Base-by-base conservation (phyloP, 257 asterid genomes). In the Mentha longifolia region DNA sequence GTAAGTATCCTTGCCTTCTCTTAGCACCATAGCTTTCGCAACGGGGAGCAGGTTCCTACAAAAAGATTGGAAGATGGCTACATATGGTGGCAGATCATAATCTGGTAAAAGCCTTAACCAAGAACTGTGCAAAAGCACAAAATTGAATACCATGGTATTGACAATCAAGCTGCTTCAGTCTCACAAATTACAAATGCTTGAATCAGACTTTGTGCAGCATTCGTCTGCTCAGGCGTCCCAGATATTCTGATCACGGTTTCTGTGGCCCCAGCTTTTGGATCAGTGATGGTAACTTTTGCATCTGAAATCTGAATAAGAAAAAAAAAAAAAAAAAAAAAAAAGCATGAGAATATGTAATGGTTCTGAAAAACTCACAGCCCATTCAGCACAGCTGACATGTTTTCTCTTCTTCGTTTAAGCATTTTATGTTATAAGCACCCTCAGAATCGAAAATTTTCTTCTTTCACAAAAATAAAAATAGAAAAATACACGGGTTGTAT, bases 161-260 rank as follows among this genome's bases (percentile, higher is more conserved):
- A 57, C 17, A 6, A 39, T 88, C 84, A 86, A 70, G 82, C 28
- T 57, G 82, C 80, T 76, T 84, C 88, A 6, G 95, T 91, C 77
- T 94, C 99, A 41, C 78, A 73, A 22, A 84, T 83, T 46, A 94
- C 99, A 67, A 94, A 94, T 35, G 99, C 99, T 79, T 94, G 97
- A 77, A 94, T 86, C 64, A 94, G 96, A 84, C 97, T 89, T 68
- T 94, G 97, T 57, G 99, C 99, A 73, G 99, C 99, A 83, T 86
- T 83, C 33, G 97, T 78, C 83, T 94, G 97, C 78, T 94, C 97
- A 0, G 99, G 99, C 14, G 96, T 84, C 76, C 99, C 99, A 14
- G 94, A 87, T 79, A 94, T 91, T 71, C 81, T 84, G 68, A 94
- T 89, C 76, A 81, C 65, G 17, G 95, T 85, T 80, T 94, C 96